Conservation (phyloP, 208 protist species). For the Leishmania amazonensis region DNA sequence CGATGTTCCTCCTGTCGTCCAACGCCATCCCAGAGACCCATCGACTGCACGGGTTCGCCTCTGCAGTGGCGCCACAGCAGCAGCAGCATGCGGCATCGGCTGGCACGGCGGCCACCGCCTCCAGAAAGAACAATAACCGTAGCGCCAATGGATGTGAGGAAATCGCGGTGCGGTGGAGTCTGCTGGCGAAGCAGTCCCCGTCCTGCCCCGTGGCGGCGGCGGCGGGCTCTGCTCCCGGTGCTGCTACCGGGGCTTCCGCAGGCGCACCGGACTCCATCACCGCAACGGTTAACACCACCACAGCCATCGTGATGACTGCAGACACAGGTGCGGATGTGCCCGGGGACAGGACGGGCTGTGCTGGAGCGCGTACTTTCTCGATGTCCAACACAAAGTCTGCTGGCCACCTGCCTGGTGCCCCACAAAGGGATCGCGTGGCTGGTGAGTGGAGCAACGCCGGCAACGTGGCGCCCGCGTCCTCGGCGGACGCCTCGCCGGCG, state of each 20-base stretch:
- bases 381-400: not conserved
- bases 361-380: not conserved
- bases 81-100: not conserved
- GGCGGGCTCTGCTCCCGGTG: not conserved
- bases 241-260: not conserved
- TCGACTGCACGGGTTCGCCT: constrained; percentile 28
- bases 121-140: constrained; percentile 32
- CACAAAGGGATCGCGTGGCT: too few relatives aligned
- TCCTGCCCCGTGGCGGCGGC: not conserved
- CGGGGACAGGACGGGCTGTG: not conserved
- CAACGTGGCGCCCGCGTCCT: not conserved
- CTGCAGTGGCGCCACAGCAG: not conserved
- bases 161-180: constrained; percentile 28
- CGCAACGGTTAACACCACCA: not conserved
- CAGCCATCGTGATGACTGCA: not conserved
- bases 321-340: not conserved
- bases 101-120: not conserved
- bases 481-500: not conserved
- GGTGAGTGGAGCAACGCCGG: too few relatives aligned
- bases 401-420: too few relatives aligned
- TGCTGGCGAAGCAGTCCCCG: constrained; percentile 17
- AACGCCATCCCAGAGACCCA: constrained; percentile 29
- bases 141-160: constrained; percentile 34
- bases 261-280: not conserved
- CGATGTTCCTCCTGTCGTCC: constrained; percentile 29